These are phyloP conservation scores for Penicillium diatomitis DNA, from an alignment of 495 filamentous ascomycete genomes.

Conservation along the genomic window DNA sequence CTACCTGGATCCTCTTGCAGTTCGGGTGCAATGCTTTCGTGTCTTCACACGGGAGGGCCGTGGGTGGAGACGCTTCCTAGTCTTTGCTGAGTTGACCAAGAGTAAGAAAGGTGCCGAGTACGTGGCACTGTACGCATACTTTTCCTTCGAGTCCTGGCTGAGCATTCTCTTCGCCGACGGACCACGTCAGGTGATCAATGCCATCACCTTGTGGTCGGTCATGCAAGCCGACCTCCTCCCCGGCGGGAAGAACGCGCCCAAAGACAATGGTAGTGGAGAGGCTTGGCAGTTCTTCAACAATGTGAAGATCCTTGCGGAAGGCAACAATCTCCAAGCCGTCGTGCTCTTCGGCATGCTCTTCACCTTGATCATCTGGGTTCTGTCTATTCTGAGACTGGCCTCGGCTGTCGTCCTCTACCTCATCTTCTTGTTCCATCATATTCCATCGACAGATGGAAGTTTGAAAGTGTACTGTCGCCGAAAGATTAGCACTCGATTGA, in stretches of 20 bases:
- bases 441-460: constrained; percentile 67
- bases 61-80: constrained; percentile 80
- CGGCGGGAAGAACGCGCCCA: constrained; percentile 38
- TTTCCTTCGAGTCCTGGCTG: constrained; percentile 89
- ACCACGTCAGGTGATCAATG: constrained; percentile 83
- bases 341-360: constrained; percentile 85
- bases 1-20: constrained; percentile 80
- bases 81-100: constrained; percentile 87
- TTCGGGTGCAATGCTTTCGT: constrained; percentile 70
- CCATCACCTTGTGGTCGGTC: constrained; percentile 75
- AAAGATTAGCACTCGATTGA: constrained; percentile 76
- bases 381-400: constrained; percentile 66
- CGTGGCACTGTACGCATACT: constrained; percentile 86
- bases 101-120: constrained; percentile 87
- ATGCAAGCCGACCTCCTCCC: constrained; percentile 60
- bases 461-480: constrained; percentile 78
- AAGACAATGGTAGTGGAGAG: constrained; percentile 40
- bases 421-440: constrained; percentile 82
- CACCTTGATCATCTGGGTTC: constrained; percentile 81
- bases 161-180: constrained; percentile 82
- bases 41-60: constrained; percentile 46
- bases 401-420: constrained; percentile 69
- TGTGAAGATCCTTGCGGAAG: constrained; percentile 54
- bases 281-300: constrained; percentile 67
- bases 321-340: constrained; percentile 67